Percentiles rank a stretch among this genome's conserved stretches.
Conservation (phyloP, 2,329 filamentous ascomycete species). For the Cyphellophora attinorum region DNA sequence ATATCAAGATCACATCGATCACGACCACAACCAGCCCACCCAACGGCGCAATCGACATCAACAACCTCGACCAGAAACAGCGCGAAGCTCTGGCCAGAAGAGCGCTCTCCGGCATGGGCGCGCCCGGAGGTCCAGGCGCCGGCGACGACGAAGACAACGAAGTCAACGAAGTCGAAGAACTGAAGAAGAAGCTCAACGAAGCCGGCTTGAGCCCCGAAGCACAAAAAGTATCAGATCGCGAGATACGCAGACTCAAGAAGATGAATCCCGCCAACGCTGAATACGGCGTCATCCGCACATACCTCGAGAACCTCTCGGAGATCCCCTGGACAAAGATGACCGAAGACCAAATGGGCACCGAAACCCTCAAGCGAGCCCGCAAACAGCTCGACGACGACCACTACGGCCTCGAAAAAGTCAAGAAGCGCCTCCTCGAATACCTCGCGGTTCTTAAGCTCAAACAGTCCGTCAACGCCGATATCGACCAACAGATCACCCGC, state of each 20-base stretch:
- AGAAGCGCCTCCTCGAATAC: slow-evolving; percentile 92
- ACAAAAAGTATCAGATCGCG: slow-evolving; percentile 79
- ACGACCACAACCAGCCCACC: slow-evolving; percentile 57
- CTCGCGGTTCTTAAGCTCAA: slow-evolving; percentile 92
- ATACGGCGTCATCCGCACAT: slow-evolving; percentile 86
- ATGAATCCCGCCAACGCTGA: slow-evolving; percentile 96
- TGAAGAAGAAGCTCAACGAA: slow-evolving; percentile 76
- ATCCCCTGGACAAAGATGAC: slow-evolving; percentile 85
- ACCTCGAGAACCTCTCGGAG: slow-evolving; percentile 85
- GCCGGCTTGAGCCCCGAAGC: slow-evolving; percentile 77
- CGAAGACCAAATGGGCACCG: slow-evolving; percentile 72
- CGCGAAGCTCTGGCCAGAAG: slow-evolving; percentile 33
- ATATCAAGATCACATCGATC: slow-evolving; percentile 73
- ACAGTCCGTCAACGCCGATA: slow-evolving; percentile 74
- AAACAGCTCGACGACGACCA: slow-evolving; percentile 93
- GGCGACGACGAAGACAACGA: slow-evolving; percentile 61
- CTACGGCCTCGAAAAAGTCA: slow-evolving; percentile 92
- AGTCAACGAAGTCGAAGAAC: slow-evolving; percentile 78
- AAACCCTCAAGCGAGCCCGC: slow-evolving; percentile 68
- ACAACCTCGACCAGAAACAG: slow-evolving; percentile 38
- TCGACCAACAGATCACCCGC: slow-evolving; percentile 64
- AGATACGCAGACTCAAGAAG: slow-evolving; percentile 79
- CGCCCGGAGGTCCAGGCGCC: slow-evolving; percentile 33
- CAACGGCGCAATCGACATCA: slow-evolving; percentile 47
- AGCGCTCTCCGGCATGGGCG: slow-evolving; percentile 33